Evolutionary conservation across 495 filamentous ascomycete species (phyloP), one percentile per base, ranked within the genome.

Genomic region (Penicillium manginii): DNA sequence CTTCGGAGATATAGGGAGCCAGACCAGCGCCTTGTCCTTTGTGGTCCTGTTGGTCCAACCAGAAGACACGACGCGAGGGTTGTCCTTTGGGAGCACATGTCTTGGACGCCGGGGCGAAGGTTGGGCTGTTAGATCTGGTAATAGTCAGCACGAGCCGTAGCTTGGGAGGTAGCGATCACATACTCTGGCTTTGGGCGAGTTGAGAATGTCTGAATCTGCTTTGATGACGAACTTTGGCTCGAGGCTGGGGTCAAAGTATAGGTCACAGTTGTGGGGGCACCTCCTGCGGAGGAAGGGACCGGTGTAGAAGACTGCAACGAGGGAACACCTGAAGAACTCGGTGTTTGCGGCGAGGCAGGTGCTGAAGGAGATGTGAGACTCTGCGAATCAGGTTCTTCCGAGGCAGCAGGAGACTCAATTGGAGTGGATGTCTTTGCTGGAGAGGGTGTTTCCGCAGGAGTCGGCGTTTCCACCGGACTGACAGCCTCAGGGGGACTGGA

Each of bases 21-120:
- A 69, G 68, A 3, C 74, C 75, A 6, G 71, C 60, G 4, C 63
- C 73, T 3, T 50, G 22, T 14, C 61, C 59, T 2, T 66, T 71
- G 47, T 75, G 73, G 46, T 78, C 68, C 19, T 73, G 67, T 1
- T 61, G 54, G 31, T 75, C 67, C 1, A 78, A 59, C 75, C 75
- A 78, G 55, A 68, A 78, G 0, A 37, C 45, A n/a, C 56, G 54
- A 0, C 63, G 50, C 2, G 58, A 40, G 15, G 57, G 49, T 23
- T 17, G 22, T 0, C 54, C 29, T 0, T 60, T 60, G 12, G 50
- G 52, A 4, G 61, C 51, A 19, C 70, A 73, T n/a, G 62, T 66
- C 48, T 68, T 63, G 0, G 60, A 52, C 15, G 50, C 60, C 10
- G 64, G 48, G 0, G 52, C 55, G 18, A 39, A 22, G 1, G 29